Evolutionary conservation across 805 yeast genomes (phyloP), one percentile per base, ranked within the genome.

Genomic region (Metschnikowia hibisci): DNA sequence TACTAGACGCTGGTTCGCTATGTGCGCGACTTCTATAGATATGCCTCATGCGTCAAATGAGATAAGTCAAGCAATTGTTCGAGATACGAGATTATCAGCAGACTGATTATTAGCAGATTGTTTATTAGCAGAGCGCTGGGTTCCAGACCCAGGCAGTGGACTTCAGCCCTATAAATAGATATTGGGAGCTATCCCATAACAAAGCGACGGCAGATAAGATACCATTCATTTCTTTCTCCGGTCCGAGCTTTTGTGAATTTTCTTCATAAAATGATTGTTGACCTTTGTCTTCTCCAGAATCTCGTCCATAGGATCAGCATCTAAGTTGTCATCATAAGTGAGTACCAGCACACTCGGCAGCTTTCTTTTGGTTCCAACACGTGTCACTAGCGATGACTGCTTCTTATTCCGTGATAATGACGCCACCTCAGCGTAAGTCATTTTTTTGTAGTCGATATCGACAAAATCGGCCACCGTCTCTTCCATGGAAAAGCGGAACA

Each of bases 391-490:
- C n/a, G 52, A 29, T 7, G 60, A 42, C 44, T 55, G 63, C 30
- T 45, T 39, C 45, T 58, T 58, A 43, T 51, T 39, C 39, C 47
- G 51, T n/a, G 62, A 55, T 51, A 66, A 45, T 16, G 60, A 52
- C 4, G 74, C 73, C 23, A 61, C 76, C 50, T 70, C 74, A n/a
- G 76, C 76, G 45, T 69, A 70, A n/a, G 69, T 60, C 46, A 70
- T 57, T 41, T 62, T 60, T 34, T 61, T 61, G 48, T 50, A 55
- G 40, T 60, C 58, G 42, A 70, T 66, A 33, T 67, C 71, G 16
- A 70, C 63, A 41, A 69, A 60, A 34, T 55, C 64, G 23, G 64
- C 69, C 12, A 56, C 58, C 29, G 61, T 54, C 34, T 54, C 56
- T 27, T 56, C 57, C 73, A 69, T 67, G 9, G 71, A 60, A 18